Conservation (phyloP, 1,284 basidiomycete genomes). For the Ustilago xerochloae region DNA sequence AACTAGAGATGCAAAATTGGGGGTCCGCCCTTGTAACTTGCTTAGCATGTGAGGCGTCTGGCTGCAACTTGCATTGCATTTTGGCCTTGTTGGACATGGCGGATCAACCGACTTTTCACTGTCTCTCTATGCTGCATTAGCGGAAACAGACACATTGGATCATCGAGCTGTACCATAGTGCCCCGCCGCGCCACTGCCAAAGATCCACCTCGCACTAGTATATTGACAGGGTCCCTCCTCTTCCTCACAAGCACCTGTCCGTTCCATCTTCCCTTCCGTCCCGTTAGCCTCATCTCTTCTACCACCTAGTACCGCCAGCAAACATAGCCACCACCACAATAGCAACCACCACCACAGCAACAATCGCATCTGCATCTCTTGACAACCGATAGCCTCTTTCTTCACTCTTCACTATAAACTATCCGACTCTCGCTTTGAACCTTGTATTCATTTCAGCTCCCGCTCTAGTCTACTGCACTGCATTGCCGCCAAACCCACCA, state of each 20-base stretch:
- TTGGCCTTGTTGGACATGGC: conserved; percentile 11
- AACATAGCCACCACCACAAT: background rate
- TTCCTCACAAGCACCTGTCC: background rate
- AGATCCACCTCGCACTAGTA: no score
- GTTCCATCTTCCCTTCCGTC: background rate
- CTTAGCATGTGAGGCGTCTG: conserved; percentile 8
- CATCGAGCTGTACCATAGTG: no score
- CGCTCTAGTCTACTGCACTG: no score
- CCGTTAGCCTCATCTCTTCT: background rate
- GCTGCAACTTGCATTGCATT: conserved; percentile 3
- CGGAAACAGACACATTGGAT: no score
- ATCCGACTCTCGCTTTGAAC: conserved; percentile 4
- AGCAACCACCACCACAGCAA: conserved; percentile 1
- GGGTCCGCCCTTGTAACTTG: conserved; percentile 3
- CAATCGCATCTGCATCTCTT: background rate
- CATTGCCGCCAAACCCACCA: background rate
- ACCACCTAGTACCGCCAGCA: background rate
- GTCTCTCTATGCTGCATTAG: background rate
- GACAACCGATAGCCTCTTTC: background rate
- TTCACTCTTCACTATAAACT: background rate
- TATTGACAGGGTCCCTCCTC: conserved; percentile 5
- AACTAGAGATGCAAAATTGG: background rate
- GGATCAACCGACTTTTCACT: background rate
- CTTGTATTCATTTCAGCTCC: conserved; percentile 18
- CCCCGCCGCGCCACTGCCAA: no score